Percentiles rank a stretch among this genome's conserved stretches.
phyloP scores from a whole-genome alignment of 2,329 filamentous ascomycete genomes.

The Exophiala phaeomuriformis region DNA sequence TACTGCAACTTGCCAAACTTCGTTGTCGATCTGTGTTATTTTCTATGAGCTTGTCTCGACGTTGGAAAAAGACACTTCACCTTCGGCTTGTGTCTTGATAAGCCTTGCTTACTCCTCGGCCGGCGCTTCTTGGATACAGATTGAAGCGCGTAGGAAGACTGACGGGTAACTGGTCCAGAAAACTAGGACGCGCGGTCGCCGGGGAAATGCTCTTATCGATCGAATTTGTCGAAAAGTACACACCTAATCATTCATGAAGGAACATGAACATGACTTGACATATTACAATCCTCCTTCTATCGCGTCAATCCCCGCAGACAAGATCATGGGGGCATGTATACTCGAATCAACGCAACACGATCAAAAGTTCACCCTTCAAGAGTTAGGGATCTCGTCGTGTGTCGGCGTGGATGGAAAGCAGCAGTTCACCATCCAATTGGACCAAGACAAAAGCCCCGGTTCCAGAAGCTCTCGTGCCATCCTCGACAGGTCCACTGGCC shows the following conservation, averaged over 20 bases:
- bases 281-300: neutral
- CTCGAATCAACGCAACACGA: neutral
- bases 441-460: neutral
- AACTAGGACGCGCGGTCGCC: no score
- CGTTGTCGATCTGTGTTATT: neutral
- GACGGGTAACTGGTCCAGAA: no score
- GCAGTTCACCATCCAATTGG: conserved; percentile 9
- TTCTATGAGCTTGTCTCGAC: neutral
- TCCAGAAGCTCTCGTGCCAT: neutral
- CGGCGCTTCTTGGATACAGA: no score
- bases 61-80: neutral
- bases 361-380: conserved; percentile 3
- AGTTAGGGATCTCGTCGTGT: conserved; percentile 9
- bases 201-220: neutral
- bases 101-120: no score
- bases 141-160: no score
- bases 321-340: neutral
- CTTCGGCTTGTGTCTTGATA: neutral
- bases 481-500: conserved; percentile 4
- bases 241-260: neutral
- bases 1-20: neutral
- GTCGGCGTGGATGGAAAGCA: conserved; percentile 8
- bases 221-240: neutral
- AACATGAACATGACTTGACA: neutral
- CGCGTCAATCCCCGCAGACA: neutral